These are phyloP conservation scores for Cadophora gregata DNA, from an alignment of 2,329 filamentous ascomycete genomes.

Conservation along the genomic window DNA sequence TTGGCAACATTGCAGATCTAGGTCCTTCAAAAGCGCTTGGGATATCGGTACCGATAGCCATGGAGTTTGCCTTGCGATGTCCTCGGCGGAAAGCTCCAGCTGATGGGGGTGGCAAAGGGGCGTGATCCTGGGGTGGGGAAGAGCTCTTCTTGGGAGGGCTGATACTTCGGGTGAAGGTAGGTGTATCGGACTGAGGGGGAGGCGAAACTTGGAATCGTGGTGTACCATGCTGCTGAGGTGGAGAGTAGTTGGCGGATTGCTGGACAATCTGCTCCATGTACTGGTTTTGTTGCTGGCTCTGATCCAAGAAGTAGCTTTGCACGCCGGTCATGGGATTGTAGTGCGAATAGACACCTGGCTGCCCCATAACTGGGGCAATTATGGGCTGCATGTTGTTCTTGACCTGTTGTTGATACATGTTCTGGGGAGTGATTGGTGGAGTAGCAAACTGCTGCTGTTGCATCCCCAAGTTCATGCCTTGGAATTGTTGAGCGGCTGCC, in stretches of 20 bases:
- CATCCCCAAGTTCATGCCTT: conserved; percentile 72
- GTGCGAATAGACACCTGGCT: conserved; percentile 80
- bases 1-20: conserved; percentile 70
- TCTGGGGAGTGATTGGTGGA: conserved; percentile 56
- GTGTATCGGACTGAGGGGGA: conserved; percentile 64
- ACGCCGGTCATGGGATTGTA: conserved; percentile 89
- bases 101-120: conserved; percentile 83
- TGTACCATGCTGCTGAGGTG: conserved; percentile 60
- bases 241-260: conserved; percentile 50
- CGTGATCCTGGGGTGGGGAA: conserved; percentile 71
- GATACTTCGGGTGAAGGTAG: conserved; percentile 63
- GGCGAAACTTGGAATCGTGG: conserved; percentile 85
- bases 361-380: conserved; percentile 58
- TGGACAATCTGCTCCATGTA: conserved; percentile 46
- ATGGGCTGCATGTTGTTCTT: conserved; percentile 51
- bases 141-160: conserved; percentile 70
- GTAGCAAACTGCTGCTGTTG: conserved; percentile 56
- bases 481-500: conserved; percentile 81
- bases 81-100: conserved; percentile 91
- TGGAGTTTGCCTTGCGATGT: conserved; percentile 86
- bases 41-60: conserved; percentile 49
- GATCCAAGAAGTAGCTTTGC: conserved; percentile 71
- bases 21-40: conserved; percentile 45
- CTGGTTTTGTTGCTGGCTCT: conserved; percentile 50
- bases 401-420: conserved; percentile 49